Percentiles rank a stretch among this genome's conserved stretches.
phyloP scores from a whole-genome alignment of 352 stramenopile genomes.

The Globisporangium spinosum region DNA sequence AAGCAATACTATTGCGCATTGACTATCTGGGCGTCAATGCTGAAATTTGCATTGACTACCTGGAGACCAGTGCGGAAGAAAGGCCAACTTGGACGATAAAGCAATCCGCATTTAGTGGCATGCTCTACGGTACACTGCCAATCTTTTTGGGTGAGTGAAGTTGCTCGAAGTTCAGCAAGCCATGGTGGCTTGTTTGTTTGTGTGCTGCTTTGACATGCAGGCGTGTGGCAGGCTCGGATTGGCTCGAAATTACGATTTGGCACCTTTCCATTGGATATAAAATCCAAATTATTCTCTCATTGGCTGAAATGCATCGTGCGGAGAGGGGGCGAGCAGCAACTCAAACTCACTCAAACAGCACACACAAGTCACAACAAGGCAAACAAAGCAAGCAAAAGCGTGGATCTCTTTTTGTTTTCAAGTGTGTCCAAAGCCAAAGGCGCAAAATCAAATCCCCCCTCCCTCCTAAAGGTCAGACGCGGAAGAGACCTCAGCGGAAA shows the following conservation, averaged over 20 bases:
- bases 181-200: neutral
- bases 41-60: neutral
- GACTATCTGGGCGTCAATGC: neutral
- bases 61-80: neutral
- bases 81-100: neutral
- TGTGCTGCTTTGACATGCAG: neutral
- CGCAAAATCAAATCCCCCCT: constrained; percentile 18
- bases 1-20: neutral
- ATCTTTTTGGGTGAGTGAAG: neutral
- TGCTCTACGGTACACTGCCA: neutral
- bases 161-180: constrained; percentile 4
- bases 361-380: neutral
- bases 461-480: constrained; percentile 8
- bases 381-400: neutral
- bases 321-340: neutral
- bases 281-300: neutral
- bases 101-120: neutral
- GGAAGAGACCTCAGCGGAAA: neutral
- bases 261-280: neutral
- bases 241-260: constrained; percentile 12
- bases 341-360: too few species aligned
- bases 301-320: constrained; percentile 5
- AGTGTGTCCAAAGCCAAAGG: constrained; percentile 3
- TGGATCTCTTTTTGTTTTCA: constrained; percentile 7
- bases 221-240: constrained; percentile 37